Base-by-base conservation (phyloP, 2,329 filamentous ascomycete species). In the Cercospora janseana region DNA sequence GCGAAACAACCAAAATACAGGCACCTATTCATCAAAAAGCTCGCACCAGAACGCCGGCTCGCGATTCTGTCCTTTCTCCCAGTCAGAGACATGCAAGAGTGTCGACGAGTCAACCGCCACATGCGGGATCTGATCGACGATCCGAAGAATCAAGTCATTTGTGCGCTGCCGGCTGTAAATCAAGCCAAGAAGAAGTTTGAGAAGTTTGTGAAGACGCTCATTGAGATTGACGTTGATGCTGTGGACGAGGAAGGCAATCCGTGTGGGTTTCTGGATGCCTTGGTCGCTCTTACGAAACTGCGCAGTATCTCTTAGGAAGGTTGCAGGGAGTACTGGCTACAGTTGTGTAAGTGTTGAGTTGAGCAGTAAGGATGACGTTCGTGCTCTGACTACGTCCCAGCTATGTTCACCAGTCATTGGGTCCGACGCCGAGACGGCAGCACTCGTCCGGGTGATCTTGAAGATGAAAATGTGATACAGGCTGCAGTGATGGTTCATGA, bases 41-140 rank as follows among this genome's bases (percentile, higher is more conserved):
- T 46, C 4, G 43, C 38, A 7, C 38, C 38, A 18, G 46, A 49
- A 18, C 20, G 43, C 3, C 46, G 44, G 6, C 46, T 44, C 29
- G 35, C 21, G 10, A 16, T 49, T n/a, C 21, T 44, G 10, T 32
- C 46, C 10, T 15, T 23, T 7, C 27, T 49, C 12, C 16, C 40
- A 6, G 16, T 27, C 24, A 21, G 16, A 16, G 24, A 45, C 7
- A 38, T 50, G 12, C 47, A 50, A 24, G 40, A 40, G 13, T 50
- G 47, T 15, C 47, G 47, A 4, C 24, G 27, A 4, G 10, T 45
- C 21, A 38, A 50, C 6, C 40, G 24, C 4, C 32, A 50, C 10
- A 38, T 50, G n/a, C 29, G 32, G n/a, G 24, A 26, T 15, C 40
- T 50, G 6, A 45, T 50, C 20, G 41, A 50, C 9, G 4, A 21